Conservation (phyloP, 345 rosid genomes). For the Tarenaya hassleriana region DNA sequence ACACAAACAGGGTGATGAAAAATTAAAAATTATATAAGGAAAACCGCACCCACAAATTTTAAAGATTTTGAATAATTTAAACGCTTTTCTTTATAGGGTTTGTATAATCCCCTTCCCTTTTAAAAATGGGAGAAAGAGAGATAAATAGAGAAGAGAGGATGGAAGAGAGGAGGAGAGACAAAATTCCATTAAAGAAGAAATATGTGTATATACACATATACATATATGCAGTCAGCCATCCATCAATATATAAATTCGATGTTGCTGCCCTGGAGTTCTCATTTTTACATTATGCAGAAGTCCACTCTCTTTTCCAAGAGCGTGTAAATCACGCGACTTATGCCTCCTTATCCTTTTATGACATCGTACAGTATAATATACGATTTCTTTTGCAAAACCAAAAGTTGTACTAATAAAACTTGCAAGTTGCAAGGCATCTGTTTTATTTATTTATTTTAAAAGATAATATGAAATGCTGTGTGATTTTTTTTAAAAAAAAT, state of each 20-base stretch:
- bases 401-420: too few species aligned
- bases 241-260: too few species aligned
- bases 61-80: constrained; percentile 16
- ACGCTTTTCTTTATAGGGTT: constrained; percentile 24
- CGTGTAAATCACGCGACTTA: constrained; percentile 24
- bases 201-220: constrained; percentile 22
- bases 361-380: too few species aligned
- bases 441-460: too few species aligned
- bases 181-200: constrained; percentile 31
- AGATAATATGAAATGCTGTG: too few species aligned
- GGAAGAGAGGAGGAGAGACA: constrained; percentile 33
- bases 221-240: constrained; percentile 30
- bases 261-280: constrained; percentile 32
- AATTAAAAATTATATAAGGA: constrained; percentile 20
- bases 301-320: constrained; percentile 10
- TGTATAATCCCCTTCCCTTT: constrained; percentile 7
- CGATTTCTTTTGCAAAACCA: too few species aligned
- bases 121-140: constrained; percentile 6
- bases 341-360: neutral
- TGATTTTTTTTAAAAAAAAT: too few species aligned
- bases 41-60: constrained; percentile 14
- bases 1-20: constrained; percentile 18
- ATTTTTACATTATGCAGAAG: constrained; percentile 13
- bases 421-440: too few species aligned
- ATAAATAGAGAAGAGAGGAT: constrained; percentile 22